Evolutionary conservation across 768 basidiomycete species (phyloP).

Genomic region (Termitomyces sp.): DNA sequence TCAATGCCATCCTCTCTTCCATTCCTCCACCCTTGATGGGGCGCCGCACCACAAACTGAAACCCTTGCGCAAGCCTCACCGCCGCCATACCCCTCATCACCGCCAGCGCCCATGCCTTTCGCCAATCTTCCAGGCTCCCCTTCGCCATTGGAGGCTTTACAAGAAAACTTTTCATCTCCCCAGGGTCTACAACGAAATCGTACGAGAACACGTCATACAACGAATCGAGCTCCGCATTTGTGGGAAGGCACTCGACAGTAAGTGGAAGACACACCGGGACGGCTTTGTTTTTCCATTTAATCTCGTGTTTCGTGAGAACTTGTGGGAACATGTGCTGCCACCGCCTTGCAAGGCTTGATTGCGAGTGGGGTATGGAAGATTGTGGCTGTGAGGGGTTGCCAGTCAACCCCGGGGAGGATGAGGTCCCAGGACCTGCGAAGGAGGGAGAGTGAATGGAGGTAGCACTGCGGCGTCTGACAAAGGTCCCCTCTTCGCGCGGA

Average conservation of each 20-base stretch:
- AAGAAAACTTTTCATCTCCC: slow-evolving; percentile 84
- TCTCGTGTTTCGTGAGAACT: slow-evolving; percentile 70
- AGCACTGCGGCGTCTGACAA: slow-evolving; percentile 50
- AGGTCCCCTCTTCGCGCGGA: slow-evolving; percentile 60
- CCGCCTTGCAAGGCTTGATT: slow-evolving; percentile 72
- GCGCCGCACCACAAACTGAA: slow-evolving; percentile 79
- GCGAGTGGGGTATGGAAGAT: slow-evolving; percentile 50
- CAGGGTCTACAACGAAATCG: slow-evolving; percentile 80
- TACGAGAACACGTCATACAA: slow-evolving; percentile 83
- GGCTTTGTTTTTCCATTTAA: slow-evolving; percentile 88
- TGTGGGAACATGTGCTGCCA: slow-evolving; percentile 88
- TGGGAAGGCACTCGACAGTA: slow-evolving; percentile 86
- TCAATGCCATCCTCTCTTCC: slow-evolving; percentile 29
- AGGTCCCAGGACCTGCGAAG: slow-evolving; percentile 22
- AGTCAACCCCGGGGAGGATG: slow-evolving; percentile 42
- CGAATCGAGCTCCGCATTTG: slow-evolving; percentile 64
- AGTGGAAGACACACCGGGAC: slow-evolving; percentile 87
- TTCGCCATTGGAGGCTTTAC: slow-evolving; percentile 56
- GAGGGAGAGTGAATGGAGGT: slow-evolving; percentile 32
- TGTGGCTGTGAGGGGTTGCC: slow-evolving; percentile 68
- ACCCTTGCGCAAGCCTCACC: slow-evolving; percentile 87
- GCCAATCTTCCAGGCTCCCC: slow-evolving; percentile 49
- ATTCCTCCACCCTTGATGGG: slow-evolving; percentile 19
- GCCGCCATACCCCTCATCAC: slow-evolving; percentile 95
- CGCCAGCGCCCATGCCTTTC: slow-evolving; percentile 67